phyloP scores from a whole-genome alignment of 768 basidiomycete species.

The Vishniacozyma victoriae region DNA sequence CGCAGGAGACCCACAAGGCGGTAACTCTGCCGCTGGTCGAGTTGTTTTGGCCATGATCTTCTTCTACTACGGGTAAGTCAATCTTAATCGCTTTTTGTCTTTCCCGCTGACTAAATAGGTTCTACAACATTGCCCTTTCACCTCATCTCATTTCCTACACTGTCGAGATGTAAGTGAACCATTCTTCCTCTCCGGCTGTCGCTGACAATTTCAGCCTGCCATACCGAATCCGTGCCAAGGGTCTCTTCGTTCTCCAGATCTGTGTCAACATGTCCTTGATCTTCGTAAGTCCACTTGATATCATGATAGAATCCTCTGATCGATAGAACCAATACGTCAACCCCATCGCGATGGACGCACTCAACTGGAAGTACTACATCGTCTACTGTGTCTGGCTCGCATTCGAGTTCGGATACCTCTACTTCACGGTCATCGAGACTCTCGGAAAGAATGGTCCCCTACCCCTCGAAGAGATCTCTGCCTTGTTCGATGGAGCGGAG shows the following conservation, averaged over 20 bases:
- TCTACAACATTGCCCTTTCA: conserved; percentile 34
- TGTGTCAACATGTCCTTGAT: conserved; percentile 20
- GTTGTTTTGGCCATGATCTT: conserved; percentile 44
- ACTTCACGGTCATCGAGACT: conserved; percentile 33
- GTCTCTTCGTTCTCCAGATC: conserved; percentile 25
- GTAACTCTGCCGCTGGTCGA: conserved; percentile 22
- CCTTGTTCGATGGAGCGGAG: conserved; percentile 19
- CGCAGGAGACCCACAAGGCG: conserved; percentile 15
- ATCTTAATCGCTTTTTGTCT: too few species aligned
- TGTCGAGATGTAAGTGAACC: conserved; percentile 23
- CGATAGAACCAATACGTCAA: conserved; percentile 32
- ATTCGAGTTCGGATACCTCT: conserved; percentile 16
- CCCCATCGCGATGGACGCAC: conserved; percentile 32
- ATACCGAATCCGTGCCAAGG: conserved; percentile 32
- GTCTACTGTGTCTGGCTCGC: conserved; percentile 12
- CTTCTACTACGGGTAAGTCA: conserved; percentile 33
- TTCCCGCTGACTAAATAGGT: too few species aligned
- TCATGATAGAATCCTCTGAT: too few species aligned
- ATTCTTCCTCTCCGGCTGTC: neutral
- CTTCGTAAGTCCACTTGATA: too few species aligned
- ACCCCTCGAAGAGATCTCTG: conserved; percentile 26
- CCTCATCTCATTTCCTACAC: conserved; percentile 31
- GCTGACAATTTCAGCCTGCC: conserved; percentile 15
- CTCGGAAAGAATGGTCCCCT: conserved; percentile 15
- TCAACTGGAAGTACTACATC: conserved; percentile 35